Conservation (phyloP, 768 basidiomycete genomes). For the Podaxis sp. region DNA sequence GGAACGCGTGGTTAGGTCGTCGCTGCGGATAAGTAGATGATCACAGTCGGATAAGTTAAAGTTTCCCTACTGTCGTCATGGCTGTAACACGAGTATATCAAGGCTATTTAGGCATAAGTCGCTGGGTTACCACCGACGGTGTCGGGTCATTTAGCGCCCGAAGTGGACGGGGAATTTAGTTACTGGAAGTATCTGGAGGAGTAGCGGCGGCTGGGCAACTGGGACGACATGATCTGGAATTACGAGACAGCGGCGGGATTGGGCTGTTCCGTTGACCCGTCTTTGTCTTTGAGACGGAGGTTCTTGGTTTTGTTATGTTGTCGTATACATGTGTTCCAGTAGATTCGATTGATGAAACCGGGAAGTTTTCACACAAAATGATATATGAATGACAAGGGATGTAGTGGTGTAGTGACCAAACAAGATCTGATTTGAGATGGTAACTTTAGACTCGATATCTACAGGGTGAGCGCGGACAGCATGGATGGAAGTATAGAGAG, state of each 20-base stretch:
- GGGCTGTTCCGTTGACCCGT: slow-evolving; percentile 7
- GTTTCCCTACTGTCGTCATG: background rate
- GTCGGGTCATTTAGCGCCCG: slow-evolving; percentile 11
- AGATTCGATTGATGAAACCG: background rate
- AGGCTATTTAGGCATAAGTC: background rate
- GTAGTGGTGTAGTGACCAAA: background rate
- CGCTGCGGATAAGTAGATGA: background rate
- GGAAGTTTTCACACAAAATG: background rate
- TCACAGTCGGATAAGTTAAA: background rate
- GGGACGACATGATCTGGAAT: background rate
- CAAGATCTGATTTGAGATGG: background rate
- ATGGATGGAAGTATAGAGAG: background rate
- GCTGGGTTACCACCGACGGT: background rate
- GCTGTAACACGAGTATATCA: background rate
- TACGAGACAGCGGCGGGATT: background rate
- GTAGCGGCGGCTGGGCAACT: background rate
- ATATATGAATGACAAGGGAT: background rate
- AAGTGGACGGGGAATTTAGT: background rate
- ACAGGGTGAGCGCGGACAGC: background rate
- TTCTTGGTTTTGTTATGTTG: background rate
- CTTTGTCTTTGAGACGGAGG: background rate
- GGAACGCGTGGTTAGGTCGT: background rate
- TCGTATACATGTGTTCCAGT: background rate
- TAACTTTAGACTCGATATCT: background rate
- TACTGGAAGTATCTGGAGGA: background rate